Percentiles rank a stretch among this genome's conserved stretches.
Conservation (phyloP, 225 moss, liverwort and hornwort species). For the Marchantia polymorpha region DNA sequence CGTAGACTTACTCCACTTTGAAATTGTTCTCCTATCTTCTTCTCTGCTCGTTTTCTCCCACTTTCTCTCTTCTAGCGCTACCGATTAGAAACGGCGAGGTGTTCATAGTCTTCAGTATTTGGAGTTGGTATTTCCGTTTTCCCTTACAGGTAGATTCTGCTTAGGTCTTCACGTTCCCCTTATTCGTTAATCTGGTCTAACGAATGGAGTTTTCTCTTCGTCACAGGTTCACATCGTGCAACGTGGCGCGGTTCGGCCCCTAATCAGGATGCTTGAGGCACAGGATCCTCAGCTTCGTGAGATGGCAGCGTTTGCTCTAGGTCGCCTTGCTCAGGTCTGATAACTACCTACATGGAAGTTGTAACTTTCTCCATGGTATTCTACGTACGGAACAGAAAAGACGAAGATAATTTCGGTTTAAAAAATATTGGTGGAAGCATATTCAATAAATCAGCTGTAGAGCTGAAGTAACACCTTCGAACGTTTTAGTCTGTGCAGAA, state of each 20-base stretch:
- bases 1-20: no score
- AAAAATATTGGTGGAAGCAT: not conserved
- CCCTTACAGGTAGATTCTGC: not conserved
- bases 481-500: slow-evolving; percentile 99
- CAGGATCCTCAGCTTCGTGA: slow-evolving; percentile 93
- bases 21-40: no score
- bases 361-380: not conserved
- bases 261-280: slow-evolving; percentile 97
- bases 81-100: no score
- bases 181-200: not conserved
- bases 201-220: not conserved
- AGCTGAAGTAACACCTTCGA: slow-evolving; percentile 72
- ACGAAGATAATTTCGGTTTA: not conserved
- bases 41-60: no score
- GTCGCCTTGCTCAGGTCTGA: slow-evolving; percentile 99
- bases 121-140: not conserved
- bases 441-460: slow-evolving; percentile 41
- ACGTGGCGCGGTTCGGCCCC: slow-evolving; percentile 91
- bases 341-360: slow-evolving; percentile 12
- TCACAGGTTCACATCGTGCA: slow-evolving; percentile 93
- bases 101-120: not conserved
- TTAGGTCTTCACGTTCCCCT: not conserved
- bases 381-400: no score
- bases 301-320: slow-evolving; percentile 98
- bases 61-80: no score